Base-by-base conservation (phyloP, 73 alveolate genomes). In the Tetrahymena borealis region DNA sequence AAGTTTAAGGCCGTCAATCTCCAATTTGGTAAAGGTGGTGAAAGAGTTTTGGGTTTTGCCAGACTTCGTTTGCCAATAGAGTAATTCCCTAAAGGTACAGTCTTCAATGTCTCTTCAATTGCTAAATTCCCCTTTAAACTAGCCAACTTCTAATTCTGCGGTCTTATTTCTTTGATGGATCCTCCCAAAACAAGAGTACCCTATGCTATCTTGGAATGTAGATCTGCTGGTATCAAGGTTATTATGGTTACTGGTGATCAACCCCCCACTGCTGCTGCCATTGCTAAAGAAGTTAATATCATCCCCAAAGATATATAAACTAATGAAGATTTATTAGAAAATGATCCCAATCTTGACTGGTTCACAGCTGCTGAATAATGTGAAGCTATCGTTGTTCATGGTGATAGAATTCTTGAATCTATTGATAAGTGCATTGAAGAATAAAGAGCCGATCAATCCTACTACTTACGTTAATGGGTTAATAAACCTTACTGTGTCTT, bases 111-210 rank as follows among this genome's bases (percentile, higher is more conserved):
- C 15, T 90, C 78, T 91, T 92, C 95, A 10, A 96, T 94, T 32
- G 97, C 95, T 33, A 94, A 95, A 32, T 95, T 93, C 18, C 95
- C 94, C 93, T 96, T 96, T 92, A 97, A 97, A 16, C 78, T 96
- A 94, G 91, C 78, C 36, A 95, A 91, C n/a, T 42, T 97, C 35
- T 95, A 98, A 15, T 97, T 98, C 79, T 96, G 97, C 15, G 99
- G 99, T 5, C 90, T 98, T 38, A 97, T 98, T 32, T 97, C 99
- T 7, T 94, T 98, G 91, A 97, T 94, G 94, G 99, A 98, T 94
- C 99, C 99, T 7, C 99, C 99, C n/a, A 97, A 98, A 94, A 95
- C 90, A 28, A 95, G 98, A 18, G 99, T 98, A 0, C 91, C 78
- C 77, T 15, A 94, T 38, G 91, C 99, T 0, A 96, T 96, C 38